Conservation (phyloP, 208 protist species). For the Naegleria fowleri region DNA sequence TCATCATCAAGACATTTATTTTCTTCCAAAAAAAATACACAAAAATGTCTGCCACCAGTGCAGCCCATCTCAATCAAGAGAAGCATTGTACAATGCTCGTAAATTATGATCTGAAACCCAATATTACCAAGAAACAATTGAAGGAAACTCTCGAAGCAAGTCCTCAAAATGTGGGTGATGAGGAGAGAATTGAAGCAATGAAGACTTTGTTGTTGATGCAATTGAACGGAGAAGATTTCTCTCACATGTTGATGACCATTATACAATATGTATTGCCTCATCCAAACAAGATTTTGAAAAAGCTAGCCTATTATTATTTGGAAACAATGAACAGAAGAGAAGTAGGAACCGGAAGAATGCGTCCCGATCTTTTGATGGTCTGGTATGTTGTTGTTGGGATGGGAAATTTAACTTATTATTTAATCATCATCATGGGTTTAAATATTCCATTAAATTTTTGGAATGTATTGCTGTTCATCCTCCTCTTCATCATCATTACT, state of each 20-base stretch:
- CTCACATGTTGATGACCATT: constrained; percentile 92
- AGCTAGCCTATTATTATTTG: constrained; percentile 95
- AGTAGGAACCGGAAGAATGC: constrained; percentile 79
- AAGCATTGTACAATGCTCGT: constrained; percentile 32
- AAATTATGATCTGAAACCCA: constrained; percentile 36
- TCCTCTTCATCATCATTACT: no score
- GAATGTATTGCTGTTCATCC: no score
- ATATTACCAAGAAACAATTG: constrained; percentile 66
- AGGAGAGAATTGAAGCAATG: constrained; percentile 69
- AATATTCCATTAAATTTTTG: no score
- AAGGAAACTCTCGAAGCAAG: constrained; percentile 77
- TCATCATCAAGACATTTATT: no score
- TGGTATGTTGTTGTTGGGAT: constrained; percentile 55
- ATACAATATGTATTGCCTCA: constrained; percentile 87
- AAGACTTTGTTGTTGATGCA: constrained; percentile 83
- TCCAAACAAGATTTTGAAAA: constrained; percentile 82
- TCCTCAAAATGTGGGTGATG: constrained; percentile 39
- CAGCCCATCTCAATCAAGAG: constrained; percentile 9
- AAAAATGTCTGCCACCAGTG: no score
- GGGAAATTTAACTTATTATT: no score
- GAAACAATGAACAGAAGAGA: constrained; percentile 92
- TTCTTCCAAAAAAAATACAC: no score
- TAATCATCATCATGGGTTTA: no score
- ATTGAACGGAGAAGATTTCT: constrained; percentile 89
- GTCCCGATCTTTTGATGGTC: constrained; percentile 95